Evolutionary conservation across 2,329 filamentous ascomycete genomes (phyloP).

Genomic region (Pseudogymnoascus sp.): DNA sequence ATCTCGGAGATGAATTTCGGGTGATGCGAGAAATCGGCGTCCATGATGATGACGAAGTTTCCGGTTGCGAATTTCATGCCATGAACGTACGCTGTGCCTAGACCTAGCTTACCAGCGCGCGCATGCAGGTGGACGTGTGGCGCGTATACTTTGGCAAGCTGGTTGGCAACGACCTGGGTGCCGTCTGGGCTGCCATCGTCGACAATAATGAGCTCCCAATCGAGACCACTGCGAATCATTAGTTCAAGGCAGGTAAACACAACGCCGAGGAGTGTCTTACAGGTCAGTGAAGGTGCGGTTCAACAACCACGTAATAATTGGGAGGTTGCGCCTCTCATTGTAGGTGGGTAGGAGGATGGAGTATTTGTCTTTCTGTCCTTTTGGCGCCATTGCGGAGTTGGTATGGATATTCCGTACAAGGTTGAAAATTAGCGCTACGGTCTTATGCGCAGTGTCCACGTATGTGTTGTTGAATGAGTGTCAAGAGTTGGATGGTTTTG

Average conservation of each 20-base stretch:
- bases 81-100: conserved; percentile 93
- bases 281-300: conserved; percentile 84
- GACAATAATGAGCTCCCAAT: conserved; percentile 97
- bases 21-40: conserved; percentile 98
- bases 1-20: conserved; percentile 97
- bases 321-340: conserved; percentile 95
- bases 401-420: not conserved
- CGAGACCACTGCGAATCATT: conserved; percentile 40
- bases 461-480: not conserved
- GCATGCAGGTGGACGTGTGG: conserved; percentile 76
- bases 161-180: conserved; percentile 81
- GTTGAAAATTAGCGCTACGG: not conserved
- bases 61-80: conserved; percentile 83
- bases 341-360: conserved; percentile 96
- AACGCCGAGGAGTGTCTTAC: conserved; percentile 42
- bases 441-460: not conserved
- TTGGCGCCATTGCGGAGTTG: conserved; percentile 3
- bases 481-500: not conserved
- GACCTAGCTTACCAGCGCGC: conserved; percentile 89
- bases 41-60: conserved; percentile 99
- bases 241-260: conserved; percentile 8
- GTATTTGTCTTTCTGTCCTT: conserved; percentile 62
- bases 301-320: conserved; percentile 90
- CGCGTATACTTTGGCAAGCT: conserved; percentile 80
- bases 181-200: conserved; percentile 97